Evolutionary conservation across 2,329 filamentous ascomycete species (phyloP).

Genomic region (Epichloe scottii): DNA sequence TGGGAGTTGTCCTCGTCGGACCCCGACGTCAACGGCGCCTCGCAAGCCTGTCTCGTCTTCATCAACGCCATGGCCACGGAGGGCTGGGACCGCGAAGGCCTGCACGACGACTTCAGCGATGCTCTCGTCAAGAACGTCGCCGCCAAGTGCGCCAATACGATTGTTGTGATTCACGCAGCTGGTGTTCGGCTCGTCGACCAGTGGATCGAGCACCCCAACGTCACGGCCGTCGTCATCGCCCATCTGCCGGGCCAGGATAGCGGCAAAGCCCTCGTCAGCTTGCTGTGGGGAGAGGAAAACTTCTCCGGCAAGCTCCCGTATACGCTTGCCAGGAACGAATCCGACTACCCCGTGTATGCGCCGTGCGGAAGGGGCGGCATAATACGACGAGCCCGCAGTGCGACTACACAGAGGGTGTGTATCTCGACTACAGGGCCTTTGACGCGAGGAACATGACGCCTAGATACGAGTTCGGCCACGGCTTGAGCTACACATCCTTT

Average conservation of each 20-base stretch:
- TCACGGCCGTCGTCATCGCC: slow-evolving; percentile 50
- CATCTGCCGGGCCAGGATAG: slow-evolving; percentile 55
- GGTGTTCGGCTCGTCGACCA: slow-evolving; percentile 48
- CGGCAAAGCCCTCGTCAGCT: slow-evolving; percentile 40
- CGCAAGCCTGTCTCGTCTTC: slow-evolving; percentile 66
- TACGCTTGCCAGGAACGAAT: slow-evolving; percentile 41
- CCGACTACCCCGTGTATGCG: slow-evolving; percentile 30
- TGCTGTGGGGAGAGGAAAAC: slow-evolving; percentile 44
- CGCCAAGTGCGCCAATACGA: slow-evolving; percentile 45
- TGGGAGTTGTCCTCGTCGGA: slow-evolving; percentile 28
- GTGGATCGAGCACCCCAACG: slow-evolving; percentile 53
- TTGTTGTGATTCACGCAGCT: slow-evolving; percentile 52
- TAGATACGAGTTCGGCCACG: slow-evolving; percentile 42
- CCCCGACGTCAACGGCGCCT: slow-evolving; percentile 23
- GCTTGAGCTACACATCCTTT: slow-evolving; percentile 44
- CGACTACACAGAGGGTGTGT: slow-evolving; percentile 43
- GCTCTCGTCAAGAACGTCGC: slow-evolving; percentile 46
- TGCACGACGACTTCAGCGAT: slow-evolving; percentile 59
- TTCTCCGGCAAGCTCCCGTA: slow-evolving; percentile 50
- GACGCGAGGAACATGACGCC: slow-evolving; percentile 33
- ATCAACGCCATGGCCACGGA: slow-evolving; percentile 70
- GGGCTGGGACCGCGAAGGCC: slow-evolving; percentile 52
- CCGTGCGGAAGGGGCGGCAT: slow-evolving; percentile 28
- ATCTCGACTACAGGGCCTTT: slow-evolving; percentile 43
- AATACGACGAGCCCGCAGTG: slow-evolving; percentile 45